Evolutionary conservation across 805 yeast species (phyloP).

Genomic region (Ogataea ramenticola): DNA sequence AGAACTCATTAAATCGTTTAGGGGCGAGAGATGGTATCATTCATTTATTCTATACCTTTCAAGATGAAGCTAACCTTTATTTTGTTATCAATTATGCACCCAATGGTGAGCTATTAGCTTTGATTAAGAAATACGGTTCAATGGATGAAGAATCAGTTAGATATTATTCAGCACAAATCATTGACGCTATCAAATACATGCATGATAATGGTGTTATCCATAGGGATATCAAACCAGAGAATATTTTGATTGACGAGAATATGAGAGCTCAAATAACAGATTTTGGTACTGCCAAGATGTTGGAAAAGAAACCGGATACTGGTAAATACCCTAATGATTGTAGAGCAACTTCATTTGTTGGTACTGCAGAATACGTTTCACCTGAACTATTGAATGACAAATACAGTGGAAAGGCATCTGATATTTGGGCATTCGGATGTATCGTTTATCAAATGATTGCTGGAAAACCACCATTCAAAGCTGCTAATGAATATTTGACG

Average conservation of each 20-base stretch:
- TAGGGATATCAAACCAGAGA: constrained; percentile 80
- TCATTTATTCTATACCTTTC: constrained; percentile 69
- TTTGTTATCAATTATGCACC: constrained; percentile 75
- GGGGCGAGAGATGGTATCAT: constrained; percentile 56
- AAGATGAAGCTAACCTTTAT: constrained; percentile 65
- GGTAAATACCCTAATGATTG: constrained; percentile 58
- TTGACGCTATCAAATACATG: constrained; percentile 67
- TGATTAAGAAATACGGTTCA: constrained; percentile 64
- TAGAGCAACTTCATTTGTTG: constrained; percentile 75
- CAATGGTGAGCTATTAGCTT: constrained; percentile 64
- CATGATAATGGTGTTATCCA: constrained; percentile 73
- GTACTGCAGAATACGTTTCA: constrained; percentile 79
- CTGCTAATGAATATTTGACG: constrained; percentile 72
- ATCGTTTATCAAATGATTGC: constrained; percentile 56
- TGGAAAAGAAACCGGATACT: constrained; percentile 41
- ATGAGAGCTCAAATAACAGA: constrained; percentile 67
- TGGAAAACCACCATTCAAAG: constrained; percentile 74
- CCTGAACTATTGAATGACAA: constrained; percentile 74
- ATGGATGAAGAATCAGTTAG: constrained; percentile 61
- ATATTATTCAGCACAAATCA: constrained; percentile 65
- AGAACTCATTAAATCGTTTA: constrained; percentile 67
- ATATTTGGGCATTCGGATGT: constrained; percentile 58
- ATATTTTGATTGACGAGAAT: constrained; percentile 56
- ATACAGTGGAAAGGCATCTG: constrained; percentile 55
- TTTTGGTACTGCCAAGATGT: constrained; percentile 75